Base-by-base conservation (phyloP, 805 yeast genomes). In the Nakazawaea sp. region DNA sequence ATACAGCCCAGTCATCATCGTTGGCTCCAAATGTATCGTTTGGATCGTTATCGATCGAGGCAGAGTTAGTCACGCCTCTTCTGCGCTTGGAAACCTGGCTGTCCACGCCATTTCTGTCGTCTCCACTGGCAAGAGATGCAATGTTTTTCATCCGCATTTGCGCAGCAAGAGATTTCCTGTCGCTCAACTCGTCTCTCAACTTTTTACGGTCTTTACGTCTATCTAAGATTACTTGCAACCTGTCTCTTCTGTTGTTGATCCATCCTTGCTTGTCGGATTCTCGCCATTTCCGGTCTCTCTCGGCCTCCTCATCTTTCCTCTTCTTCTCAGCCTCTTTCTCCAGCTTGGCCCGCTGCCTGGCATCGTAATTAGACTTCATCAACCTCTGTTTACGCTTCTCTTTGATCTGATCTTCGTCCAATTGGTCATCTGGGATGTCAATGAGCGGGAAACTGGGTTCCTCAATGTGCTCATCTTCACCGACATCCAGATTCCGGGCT, bases 1-100 rank as follows among this genome's bases (percentile, higher is more conserved):
- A 90, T 13, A 87, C 79, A 17, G 82, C 76, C 97, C 97, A 90
- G 58, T 92, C 98, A 39, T 84, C 95, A 53, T 90, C 97, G 51
- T 87, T 79, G 2, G 96, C 89, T 40, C 97, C 97, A 59, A 90
- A 89, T 0, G 89, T 85, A 58, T 90, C 97, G 49, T 78, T 86
- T 12, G 94, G 95, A 55, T 87, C 97, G 47, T 85, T 86, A 51
- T 86, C 96, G 24, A 84, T 81, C 1, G 88, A 76, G 1, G 79
- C 75, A 46, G 71, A 75, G 62, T 42, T 60, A 61, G 33, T 33
- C 9, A 10, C 19, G 7, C 31, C 8, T 49, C 81, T 66, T 27
- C 68, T 70, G 21, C 76, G 64, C 34, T 71, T 66, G 6, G 52
- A 43, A 12, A 42, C 45, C 10, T 44, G 31, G 8, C 45, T 43